A percentile compares a stretch with the other conserved stretches of the same genome.
Evolutionary conservation across 2,329 filamentous ascomycete genomes (phyloP).

Genomic region (Calonectria montana): DNA sequence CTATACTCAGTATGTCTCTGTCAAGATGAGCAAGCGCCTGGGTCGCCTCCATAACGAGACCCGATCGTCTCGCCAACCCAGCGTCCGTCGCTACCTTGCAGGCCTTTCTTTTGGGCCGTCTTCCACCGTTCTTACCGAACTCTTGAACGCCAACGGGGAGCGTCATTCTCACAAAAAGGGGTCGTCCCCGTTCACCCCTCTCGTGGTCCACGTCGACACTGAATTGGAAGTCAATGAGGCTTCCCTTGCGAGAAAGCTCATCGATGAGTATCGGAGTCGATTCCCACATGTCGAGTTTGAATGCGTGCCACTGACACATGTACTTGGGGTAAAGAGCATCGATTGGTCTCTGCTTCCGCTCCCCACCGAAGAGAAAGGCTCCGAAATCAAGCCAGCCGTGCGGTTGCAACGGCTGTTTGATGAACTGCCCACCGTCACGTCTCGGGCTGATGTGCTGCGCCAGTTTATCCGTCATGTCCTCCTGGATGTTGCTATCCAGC

Average conservation of each 20-base stretch:
- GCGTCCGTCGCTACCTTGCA: constrained; percentile 68
- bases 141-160: constrained; percentile 77
- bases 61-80: constrained; percentile 48
- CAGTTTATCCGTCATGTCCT: constrained; percentile 80
- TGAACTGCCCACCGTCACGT: constrained; percentile 77
- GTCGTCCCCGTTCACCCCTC: constrained; percentile 74
- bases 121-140: constrained; percentile 80
- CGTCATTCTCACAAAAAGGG: constrained; percentile 73
- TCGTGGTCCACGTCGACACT: constrained; percentile 67
- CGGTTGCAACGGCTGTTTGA: constrained; percentile 67
- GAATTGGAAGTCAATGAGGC: constrained; percentile 45
- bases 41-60: constrained; percentile 63
- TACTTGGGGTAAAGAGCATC: constrained; percentile 63
- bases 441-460: constrained; percentile 77
- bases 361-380: constrained; percentile 6
- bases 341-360: constrained; percentile 63
- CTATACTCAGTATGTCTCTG: constrained; percentile 80
- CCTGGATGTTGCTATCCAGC: constrained; percentile 69
- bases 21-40: constrained; percentile 82
- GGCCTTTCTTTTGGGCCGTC: constrained; percentile 87
- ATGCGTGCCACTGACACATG: constrained; percentile 71
- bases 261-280: constrained; percentile 63
- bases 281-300: constrained; percentile 77
- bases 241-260: constrained; percentile 55
- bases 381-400: constrained; percentile 44